phyloP scores from a whole-genome alignment of 2,329 filamentous ascomycete species.

The Sporothrix brunneoviolacea region DNA sequence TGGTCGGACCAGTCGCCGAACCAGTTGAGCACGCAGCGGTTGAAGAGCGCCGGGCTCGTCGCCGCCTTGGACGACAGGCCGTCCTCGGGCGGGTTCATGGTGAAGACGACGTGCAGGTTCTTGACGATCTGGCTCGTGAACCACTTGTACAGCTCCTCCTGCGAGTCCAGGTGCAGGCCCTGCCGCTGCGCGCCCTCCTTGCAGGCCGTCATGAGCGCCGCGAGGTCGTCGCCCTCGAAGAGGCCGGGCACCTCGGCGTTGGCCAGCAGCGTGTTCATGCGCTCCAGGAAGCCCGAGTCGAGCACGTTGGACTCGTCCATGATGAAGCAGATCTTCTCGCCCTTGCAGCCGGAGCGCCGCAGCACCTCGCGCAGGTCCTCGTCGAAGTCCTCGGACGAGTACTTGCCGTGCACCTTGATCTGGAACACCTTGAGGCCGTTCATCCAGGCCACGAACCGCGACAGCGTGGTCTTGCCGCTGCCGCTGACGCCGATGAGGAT shows the following conservation, averaged over 20 bases:
- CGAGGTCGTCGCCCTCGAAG: conserved; percentile 98
- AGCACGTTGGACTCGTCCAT: conserved; percentile 99
- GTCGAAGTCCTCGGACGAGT: conserved; percentile 97
- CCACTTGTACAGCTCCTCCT: conserved; percentile 99
- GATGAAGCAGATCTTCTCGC: conserved; percentile 99
- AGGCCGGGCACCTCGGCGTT: conserved; percentile 99
- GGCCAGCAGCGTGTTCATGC: conserved; percentile 97
- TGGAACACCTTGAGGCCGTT: conserved; percentile 98
- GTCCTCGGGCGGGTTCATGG: conserved; percentile 98
- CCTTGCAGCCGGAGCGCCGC: conserved; percentile 89
- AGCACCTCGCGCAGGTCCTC: conserved; percentile 93
- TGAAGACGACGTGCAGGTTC: conserved; percentile 98
- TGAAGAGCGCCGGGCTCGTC: conserved; percentile 96
- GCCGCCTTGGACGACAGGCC: conserved; percentile 93
- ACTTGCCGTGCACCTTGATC: conserved; percentile 99
- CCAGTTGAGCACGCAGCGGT: conserved; percentile 98
- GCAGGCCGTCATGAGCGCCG: conserved; percentile 97
- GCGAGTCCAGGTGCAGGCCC: conserved; percentile 88
- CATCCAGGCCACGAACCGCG: conserved; percentile 99
- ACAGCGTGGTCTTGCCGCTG: conserved; percentile 96
- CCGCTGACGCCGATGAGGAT: conserved; percentile 98
- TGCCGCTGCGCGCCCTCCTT: conserved; percentile 97
- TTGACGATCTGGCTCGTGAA: conserved; percentile 99
- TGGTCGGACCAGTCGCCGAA: conserved; percentile 99
- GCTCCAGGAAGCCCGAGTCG: conserved; percentile 95